Evolutionary conservation across 371 early-diverging fungal genomes (phyloP).

Genomic region (Mucor piriformis): DNA sequence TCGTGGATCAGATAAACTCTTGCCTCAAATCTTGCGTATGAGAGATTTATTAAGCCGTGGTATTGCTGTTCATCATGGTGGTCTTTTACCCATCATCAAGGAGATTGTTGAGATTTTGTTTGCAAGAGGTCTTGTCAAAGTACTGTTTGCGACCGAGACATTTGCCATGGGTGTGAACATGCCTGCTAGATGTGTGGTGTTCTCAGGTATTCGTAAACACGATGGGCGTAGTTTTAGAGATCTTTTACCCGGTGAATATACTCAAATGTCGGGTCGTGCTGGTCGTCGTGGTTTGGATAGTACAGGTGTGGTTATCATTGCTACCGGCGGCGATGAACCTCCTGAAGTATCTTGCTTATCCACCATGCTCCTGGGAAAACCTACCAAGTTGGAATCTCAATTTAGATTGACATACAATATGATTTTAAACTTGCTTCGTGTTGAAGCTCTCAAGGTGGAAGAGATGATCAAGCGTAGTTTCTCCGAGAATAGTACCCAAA

Average conservation of each 20-base stretch:
- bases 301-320: conserved; percentile 95
- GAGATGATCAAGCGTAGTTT: conserved; percentile 99
- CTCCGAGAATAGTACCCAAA: conserved; percentile 87
- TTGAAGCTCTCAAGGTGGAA: conserved; percentile 96
- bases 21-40: conserved; percentile 94
- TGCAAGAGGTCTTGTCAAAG: conserved; percentile 89
- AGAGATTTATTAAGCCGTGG: conserved; percentile 87
- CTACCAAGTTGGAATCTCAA: conserved; percentile 94
- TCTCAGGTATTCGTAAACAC: conserved; percentile 91
- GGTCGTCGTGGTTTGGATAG: conserved; percentile 97
- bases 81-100: conserved; percentile 97
- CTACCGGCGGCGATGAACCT: conserved; percentile 68
- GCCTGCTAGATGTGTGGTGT: conserved; percentile 97
- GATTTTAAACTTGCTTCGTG: conserved; percentile 97
- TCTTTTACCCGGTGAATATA: conserved; percentile 95
- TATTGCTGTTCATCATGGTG: conserved; percentile 98
- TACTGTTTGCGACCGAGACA: conserved; percentile 62
- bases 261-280: conserved; percentile 99
- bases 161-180: conserved; percentile 95
- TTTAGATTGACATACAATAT: conserved; percentile 99
- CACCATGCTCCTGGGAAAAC: conserved; percentile 84
- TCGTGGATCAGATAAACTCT: conserved; percentile 77
- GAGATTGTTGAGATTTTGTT: conserved; percentile 99
- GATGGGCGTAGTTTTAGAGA: conserved; percentile 89
- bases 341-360: conserved; percentile 67